phyloP scores from a whole-genome alignment of 1,284 basidiomycete genomes.

The Trichosporon coremiiforme region DNA sequence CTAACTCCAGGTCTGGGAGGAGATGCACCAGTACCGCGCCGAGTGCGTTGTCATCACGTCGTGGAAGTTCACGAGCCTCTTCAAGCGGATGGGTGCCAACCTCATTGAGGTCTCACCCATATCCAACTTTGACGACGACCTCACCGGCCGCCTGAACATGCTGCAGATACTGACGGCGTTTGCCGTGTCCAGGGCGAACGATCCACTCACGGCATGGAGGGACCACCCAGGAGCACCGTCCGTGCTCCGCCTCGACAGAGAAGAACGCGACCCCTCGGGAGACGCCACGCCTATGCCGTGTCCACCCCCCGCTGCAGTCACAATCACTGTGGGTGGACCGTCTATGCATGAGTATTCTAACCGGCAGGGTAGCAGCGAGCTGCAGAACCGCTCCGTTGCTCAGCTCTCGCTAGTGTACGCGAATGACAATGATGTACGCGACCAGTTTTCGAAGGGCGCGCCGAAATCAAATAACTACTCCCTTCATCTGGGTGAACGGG shows the following conservation, averaged over 20 bases:
- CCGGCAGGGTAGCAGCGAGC: neutral
- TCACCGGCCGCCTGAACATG: constrained; percentile 7
- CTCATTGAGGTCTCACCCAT: neutral
- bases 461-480: neutral
- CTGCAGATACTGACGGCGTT: constrained; percentile 8
- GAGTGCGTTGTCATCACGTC: constrained; percentile 9
- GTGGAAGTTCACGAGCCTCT: neutral
- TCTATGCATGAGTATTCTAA: neutral
- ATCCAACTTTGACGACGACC: neutral
- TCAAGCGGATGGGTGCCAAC: constrained; percentile 11
- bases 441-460: neutral
- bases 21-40: constrained; percentile 24
- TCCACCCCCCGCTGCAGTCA: neutral
- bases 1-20: constrained; percentile 19
- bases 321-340: neutral
- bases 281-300: neutral
- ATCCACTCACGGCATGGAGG: neutral
- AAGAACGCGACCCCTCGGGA: neutral
- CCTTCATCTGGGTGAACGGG: neutral
- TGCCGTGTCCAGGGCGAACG: constrained; percentile 13
- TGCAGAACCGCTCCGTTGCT: neutral
- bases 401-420: constrained; percentile 16
- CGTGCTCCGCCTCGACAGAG: neutral
- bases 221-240: neutral
- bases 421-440: neutral